Evolutionary conservation across 495 filamentous ascomycete species (phyloP).

Genomic region (Talaromyces stipitatus): DNA sequence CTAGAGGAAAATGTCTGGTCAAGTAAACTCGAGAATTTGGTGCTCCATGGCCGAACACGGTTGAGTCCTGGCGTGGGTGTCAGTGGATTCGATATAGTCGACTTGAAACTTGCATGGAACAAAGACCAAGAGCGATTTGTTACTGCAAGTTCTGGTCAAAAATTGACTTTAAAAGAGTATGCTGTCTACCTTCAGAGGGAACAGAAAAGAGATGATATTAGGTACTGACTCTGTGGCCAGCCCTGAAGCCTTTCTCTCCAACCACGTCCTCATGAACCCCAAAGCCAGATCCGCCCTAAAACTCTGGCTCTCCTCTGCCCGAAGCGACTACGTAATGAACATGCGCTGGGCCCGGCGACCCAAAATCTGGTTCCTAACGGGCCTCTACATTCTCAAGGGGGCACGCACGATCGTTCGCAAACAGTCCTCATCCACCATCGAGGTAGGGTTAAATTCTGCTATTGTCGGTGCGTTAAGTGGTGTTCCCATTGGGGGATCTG

Average conservation of each 20-base stretch:
- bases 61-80: constrained; percentile 12
- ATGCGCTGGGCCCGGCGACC: constrained; percentile 21
- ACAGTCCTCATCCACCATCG: constrained; percentile 10
- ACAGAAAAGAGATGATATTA: neutral
- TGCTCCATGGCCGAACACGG: constrained; percentile 15
- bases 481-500: constrained; percentile 17
- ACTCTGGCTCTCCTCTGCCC: constrained; percentile 19
- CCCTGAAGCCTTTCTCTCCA: constrained; percentile 15
- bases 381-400: constrained; percentile 16
- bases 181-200: neutral
- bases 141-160: constrained; percentile 12
- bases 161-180: constrained; percentile 19
- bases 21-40: constrained; percentile 10
- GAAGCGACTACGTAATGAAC: constrained; percentile 15
- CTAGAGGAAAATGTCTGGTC: constrained; percentile 14
- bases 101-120: constrained; percentile 18
- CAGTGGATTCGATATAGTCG: constrained; percentile 16
- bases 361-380: constrained; percentile 20
- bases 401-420: constrained; percentile 13
- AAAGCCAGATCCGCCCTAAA: constrained; percentile 16
- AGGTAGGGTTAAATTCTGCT: constrained; percentile 14
- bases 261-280: constrained; percentile 10
- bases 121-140: constrained; percentile 17
- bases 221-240: neutral
- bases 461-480: constrained; percentile 16